Conservation (phyloP, 179 eudicot genomes). For the Monotropa hypopitys region DNA sequence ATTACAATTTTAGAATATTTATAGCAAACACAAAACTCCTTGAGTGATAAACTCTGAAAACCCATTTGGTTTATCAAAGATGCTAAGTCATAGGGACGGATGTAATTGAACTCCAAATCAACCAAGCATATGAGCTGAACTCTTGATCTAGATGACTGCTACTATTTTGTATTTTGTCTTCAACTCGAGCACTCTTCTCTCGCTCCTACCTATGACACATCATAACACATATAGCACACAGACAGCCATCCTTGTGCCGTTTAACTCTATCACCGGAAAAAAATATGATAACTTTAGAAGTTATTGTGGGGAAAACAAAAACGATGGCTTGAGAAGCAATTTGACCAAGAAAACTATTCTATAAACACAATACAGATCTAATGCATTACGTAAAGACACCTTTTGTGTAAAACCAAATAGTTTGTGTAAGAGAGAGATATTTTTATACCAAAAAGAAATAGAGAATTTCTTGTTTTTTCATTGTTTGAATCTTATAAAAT, state of each 20-base stretch:
- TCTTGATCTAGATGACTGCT: constrained; percentile 20
- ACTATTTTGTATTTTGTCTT: constrained; percentile 20
- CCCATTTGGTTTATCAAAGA: constrained; percentile 58
- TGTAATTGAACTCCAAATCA: constrained; percentile 82
- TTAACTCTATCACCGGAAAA: constrained; percentile 38
- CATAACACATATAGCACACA: constrained; percentile 96
- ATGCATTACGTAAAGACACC: too few relatives aligned
- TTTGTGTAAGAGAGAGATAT: too few relatives aligned
- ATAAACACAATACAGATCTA: background rate
- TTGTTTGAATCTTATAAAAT: too few relatives aligned
- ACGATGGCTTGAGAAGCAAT: background rate
- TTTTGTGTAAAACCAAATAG: too few relatives aligned
- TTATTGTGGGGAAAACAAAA: background rate
- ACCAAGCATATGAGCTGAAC: constrained; percentile 91
- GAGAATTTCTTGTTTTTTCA: too few relatives aligned
- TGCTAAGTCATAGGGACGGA: constrained; percentile 81
- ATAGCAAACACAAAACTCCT: constrained; percentile 49
- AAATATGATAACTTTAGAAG: too few relatives aligned
- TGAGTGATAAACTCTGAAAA: constrained; percentile 53
- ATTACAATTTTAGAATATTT: too few relatives aligned
- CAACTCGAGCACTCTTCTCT: constrained; percentile 33
- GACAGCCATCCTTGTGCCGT: constrained; percentile 84
- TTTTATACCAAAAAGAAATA: too few relatives aligned
- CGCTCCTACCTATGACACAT: constrained; percentile 87
- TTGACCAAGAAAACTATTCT: background rate